These are phyloP conservation scores for Ogataea trehaloabstinens DNA, from an alignment of 805 yeast genomes.

Conservation along the genomic window DNA sequence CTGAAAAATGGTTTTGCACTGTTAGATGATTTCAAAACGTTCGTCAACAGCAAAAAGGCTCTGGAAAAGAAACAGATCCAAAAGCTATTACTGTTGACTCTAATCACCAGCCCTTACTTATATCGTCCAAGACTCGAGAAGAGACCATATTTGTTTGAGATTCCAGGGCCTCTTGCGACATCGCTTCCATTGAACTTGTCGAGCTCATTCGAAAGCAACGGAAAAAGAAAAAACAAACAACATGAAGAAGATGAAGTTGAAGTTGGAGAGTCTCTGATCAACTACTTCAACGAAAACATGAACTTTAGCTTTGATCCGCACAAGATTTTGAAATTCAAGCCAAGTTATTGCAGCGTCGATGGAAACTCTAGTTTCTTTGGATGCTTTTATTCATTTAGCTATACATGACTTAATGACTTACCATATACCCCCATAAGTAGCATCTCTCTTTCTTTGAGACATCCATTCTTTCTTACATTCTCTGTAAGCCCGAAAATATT, in stretches of 20 bases:
- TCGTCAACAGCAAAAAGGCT: slow-evolving; percentile 11
- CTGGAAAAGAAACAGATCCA: slow-evolving; percentile 18
- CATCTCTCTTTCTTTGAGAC: slow-evolving; percentile 29
- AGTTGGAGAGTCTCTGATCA: slow-evolving; percentile 19
- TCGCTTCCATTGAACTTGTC: slow-evolving; percentile 7
- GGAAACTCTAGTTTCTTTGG: slow-evolving; percentile 19
- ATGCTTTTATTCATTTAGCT: slow-evolving; percentile 24
- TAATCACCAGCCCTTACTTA: slow-evolving; percentile 27
- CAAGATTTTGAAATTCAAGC: slow-evolving; percentile 23
- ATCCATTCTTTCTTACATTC: slow-evolving; percentile 86
- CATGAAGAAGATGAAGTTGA: slow-evolving; percentile 15
- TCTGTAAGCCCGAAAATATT: slow-evolving; percentile 87
- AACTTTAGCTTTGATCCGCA: slow-evolving; percentile 21
- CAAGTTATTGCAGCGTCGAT: slow-evolving; percentile 11
- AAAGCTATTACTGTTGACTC: slow-evolving; percentile 24
- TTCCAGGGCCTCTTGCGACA: slow-evolving; percentile 11
- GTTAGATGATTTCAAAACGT: slow-evolving; percentile 10
- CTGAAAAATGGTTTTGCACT: slow-evolving; percentile 2
- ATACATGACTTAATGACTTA: slow-evolving; percentile 12
- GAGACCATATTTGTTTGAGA: slow-evolving; percentile 10
- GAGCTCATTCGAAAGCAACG: slow-evolving; percentile 9
- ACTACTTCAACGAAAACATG: slow-evolving; percentile 23
- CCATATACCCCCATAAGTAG: slow-evolving; percentile 31
- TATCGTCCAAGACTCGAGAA: slow-evolving; percentile 7
- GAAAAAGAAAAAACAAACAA: slow-evolving; percentile 13